Evolutionary conservation across 1,139 yeast genomes (phyloP), one percentile per base, ranked within the genome.

Genomic region (Lodderomyces jiufengensis): DNA sequence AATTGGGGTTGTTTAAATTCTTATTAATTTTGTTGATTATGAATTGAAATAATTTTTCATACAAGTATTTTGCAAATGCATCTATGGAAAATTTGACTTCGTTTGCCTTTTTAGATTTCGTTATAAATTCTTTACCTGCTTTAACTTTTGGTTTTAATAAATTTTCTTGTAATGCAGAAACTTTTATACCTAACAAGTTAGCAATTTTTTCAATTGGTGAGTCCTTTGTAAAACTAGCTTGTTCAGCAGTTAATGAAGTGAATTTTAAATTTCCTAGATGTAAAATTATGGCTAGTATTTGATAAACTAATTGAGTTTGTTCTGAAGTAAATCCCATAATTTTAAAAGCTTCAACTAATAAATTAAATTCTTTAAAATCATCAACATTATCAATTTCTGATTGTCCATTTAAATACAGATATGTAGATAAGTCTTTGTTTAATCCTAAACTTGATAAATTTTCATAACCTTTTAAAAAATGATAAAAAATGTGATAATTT

Each of bases 401-500:
- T 37, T 76, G 74, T 9, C 29, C 28, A 2, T 84, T 73, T 45
- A 92, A 64, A 51, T 86, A 90, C 12, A 68, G 66, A 54, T 78
- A 83, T 14, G 63, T 54, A 32, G 65, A 61, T 10, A 73, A 61
- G 40, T 66, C 73, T 11, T 63, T 59, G 6, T 65, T 61, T 21
- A 85, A 60, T 4, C 73, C 66, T 27, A 84, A 67, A 20, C 68
- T 58, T 5, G 70, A 49, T 22, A 81, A 62, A 24, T 77, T 62
- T 1, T 78, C 56, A 16, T 84, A 75, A 8, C 97, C 95, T 35
- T 73, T 67, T 24, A 94, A 61, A 30, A 94, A 62, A 54, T 94
- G 97, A 57, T 92, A 94, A 54, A 92, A 92, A 4, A 90, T 76
- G 57, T 92, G 98, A 55, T 92, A 92, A 55, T 90, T 92, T 55